A percentile compares a stretch with the other conserved stretches of the same genome.
phyloP scores from a whole-genome alignment of 129 eudicot genomes.

The Flaveria brownii region DNA sequence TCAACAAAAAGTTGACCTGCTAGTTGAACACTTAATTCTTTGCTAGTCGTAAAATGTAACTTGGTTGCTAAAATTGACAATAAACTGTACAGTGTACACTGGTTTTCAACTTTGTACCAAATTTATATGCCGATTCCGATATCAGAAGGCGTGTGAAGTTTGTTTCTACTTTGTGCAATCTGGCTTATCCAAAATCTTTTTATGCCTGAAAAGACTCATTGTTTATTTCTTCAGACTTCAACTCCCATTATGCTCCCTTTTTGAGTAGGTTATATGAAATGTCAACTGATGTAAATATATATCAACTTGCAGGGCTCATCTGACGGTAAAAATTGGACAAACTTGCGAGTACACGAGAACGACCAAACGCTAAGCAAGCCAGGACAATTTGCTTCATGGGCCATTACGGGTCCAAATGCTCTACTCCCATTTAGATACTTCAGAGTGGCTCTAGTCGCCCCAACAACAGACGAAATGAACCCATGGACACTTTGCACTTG shows the following conservation, averaged over 20 bases:
- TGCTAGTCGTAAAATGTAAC: background rate
- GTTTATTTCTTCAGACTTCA: too few species aligned
- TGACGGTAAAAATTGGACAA: slow-evolving; percentile 86
- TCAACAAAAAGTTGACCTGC: too few species aligned
- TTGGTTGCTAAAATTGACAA: background rate
- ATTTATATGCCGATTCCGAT: too few species aligned
- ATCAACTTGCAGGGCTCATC: slow-evolving; percentile 67
- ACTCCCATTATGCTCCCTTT: too few species aligned
- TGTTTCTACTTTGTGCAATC: background rate
- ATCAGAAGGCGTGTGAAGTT: too few species aligned
- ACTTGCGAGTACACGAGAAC: slow-evolving; percentile 81
- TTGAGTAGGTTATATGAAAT: background rate
- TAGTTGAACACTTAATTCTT: too few species aligned
- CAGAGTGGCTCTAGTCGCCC: slow-evolving; percentile 64
- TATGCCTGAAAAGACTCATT: too few species aligned
- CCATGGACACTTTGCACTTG: slow-evolving; percentile 89
- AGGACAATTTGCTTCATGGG: slow-evolving; percentile 96
- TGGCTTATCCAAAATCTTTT: background rate
- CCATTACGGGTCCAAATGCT: slow-evolving; percentile 68
- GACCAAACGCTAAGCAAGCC: slow-evolving; percentile 86
- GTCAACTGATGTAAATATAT: background rate
- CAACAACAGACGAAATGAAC: slow-evolving; percentile 64
- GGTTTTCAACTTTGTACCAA: too few species aligned
- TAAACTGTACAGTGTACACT: too few species aligned
- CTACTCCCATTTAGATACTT: slow-evolving; percentile 95